Percentiles rank a stretch among this genome's conserved stretches.
phyloP scores from a whole-genome alignment of 768 basidiomycete genomes.

The Hemileccinum rubropunctum region DNA sequence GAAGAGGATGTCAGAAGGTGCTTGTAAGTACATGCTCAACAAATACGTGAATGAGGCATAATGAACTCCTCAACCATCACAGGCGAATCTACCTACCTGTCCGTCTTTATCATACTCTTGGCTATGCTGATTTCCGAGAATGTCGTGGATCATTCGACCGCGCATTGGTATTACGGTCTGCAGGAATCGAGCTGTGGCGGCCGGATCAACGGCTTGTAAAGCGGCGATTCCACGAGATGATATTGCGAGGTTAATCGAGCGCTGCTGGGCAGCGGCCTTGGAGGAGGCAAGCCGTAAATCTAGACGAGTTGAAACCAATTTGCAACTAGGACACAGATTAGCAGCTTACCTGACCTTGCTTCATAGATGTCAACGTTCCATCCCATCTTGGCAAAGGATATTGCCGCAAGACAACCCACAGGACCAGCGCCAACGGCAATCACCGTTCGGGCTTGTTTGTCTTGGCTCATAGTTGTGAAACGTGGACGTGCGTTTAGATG shows the following conservation, averaged over 20 bases:
- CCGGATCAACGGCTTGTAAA: slow-evolving; percentile 74
- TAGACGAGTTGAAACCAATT: slow-evolving; percentile 29
- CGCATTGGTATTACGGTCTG: slow-evolving; percentile 87
- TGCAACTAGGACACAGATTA: slow-evolving; percentile 13
- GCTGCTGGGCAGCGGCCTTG: slow-evolving; percentile 61
- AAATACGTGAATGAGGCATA: slow-evolving; percentile 19
- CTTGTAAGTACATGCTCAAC: slow-evolving; percentile 22
- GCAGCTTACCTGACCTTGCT: slow-evolving; percentile 62
- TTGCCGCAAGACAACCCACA: slow-evolving; percentile 89
- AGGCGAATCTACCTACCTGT: slow-evolving; percentile 56
- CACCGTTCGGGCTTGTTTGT: slow-evolving; percentile 39
- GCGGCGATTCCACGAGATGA: slow-evolving; percentile 92
- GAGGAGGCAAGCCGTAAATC: slow-evolving; percentile 75
- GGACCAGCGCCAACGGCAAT: slow-evolving; percentile 87
- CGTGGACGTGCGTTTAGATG: background rate
- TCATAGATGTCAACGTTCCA: slow-evolving; percentile 85
- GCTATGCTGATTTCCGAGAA: slow-evolving; percentile 68
- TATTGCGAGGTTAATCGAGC: slow-evolving; percentile 96
- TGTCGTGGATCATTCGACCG: slow-evolving; percentile 91
- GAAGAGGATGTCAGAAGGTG: slow-evolving; percentile 22
- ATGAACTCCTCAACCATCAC: slow-evolving; percentile 6
- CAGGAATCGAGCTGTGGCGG: slow-evolving; percentile 66
- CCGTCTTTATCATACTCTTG: slow-evolving; percentile 87
- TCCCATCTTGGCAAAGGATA: slow-evolving; percentile 81
- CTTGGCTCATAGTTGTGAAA: slow-evolving; percentile 13